Conservation (phyloP, 352 stramenopile species). For the Pythium plurisporium region DNA sequence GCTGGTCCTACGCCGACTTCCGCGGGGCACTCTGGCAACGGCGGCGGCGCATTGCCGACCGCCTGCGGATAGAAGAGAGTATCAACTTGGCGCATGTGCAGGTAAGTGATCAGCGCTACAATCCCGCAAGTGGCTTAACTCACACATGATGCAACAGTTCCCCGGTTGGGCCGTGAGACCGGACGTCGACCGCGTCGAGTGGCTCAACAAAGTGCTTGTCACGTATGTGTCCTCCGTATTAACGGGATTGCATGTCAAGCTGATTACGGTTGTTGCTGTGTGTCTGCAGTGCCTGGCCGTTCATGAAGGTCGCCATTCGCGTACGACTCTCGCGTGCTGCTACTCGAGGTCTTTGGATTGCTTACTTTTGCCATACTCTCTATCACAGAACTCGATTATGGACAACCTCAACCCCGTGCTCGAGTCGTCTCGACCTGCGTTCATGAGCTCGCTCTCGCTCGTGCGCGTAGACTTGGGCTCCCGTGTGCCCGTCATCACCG, state of each 20-base stretch:
- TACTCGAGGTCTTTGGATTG: background rate
- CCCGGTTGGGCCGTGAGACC: constrained; percentile 52
- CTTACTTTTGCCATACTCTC: background rate
- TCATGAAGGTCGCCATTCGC: constrained; percentile 69
- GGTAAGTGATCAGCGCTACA: constrained; percentile 5
- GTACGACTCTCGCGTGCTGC: constrained; percentile 20
- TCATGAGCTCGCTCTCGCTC: constrained; percentile 63
- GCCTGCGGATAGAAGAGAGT: constrained; percentile 23
- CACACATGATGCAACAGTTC: constrained; percentile 21
- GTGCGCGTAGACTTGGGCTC: constrained; percentile 54
- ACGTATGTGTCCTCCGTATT: constrained; percentile 25
- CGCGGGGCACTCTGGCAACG: constrained; percentile 29
- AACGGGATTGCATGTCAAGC: background rate
- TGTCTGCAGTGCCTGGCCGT: constrained; percentile 53
- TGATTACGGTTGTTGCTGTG: background rate
- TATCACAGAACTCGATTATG: constrained; percentile 57
- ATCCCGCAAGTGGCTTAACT: background rate
- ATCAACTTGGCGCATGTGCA: constrained; percentile 30
- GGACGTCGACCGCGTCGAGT: constrained; percentile 70
- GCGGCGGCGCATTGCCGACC: constrained; percentile 21
- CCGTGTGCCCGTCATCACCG: constrained; percentile 50
- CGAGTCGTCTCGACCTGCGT: constrained; percentile 51
- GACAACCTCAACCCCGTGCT: constrained; percentile 57
- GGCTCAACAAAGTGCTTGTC: constrained; percentile 71
- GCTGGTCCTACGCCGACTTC: constrained; percentile 57